Base-by-base conservation (phyloP, 73 alveolate genomes). In the Effrenium voratum region DNA sequence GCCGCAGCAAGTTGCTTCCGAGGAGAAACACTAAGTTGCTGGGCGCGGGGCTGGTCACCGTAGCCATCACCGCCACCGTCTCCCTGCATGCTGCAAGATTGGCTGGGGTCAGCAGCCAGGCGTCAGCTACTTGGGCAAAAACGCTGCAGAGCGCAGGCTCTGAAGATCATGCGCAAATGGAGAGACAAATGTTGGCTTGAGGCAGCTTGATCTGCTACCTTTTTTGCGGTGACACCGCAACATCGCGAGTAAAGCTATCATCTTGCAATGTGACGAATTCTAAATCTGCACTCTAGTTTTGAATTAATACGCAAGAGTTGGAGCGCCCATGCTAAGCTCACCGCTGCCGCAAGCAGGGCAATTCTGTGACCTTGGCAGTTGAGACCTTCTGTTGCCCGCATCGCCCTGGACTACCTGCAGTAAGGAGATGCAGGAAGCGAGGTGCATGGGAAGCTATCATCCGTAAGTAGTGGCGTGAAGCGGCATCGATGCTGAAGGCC, bases 21-120 rank as follows among this genome's bases (percentile, higher is more conserved):
- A 5, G 46, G 5, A 32, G 91, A 36, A 32, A n/a, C 45, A 2
- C 34, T 16, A 76, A 28, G 34, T 2, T n/a, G 34, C 93, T 83
- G 40, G 63, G 73, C 84, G 32, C 26, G 50, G 45, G 49, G 77
- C 95, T 87, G 95, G 75, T 87, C 59, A 70, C 95, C 95, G 43
- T 85, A 85, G 50, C 95, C 95, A 32, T 43, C 38, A 38, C 95
- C 95, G 41, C 95, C 95, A 16, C 95, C 95, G 40, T 87, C 59
- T 15, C 95, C 95, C 95, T 87, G 95, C 95, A 87, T 87, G 83
- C 43, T 87, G 50, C 16, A 13, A 26, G n/a, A 68, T 38, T 38
- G 15, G 49, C 82, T 28, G 46, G n/a, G n/a, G n/a, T 45, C 30
- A 30, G 45, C 43, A 5, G 90, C 90, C 90, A 19, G 45, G 45